Evolutionary conservation across 805 yeast species (phyloP).

Genomic region (Nakazawaea populi): DNA sequence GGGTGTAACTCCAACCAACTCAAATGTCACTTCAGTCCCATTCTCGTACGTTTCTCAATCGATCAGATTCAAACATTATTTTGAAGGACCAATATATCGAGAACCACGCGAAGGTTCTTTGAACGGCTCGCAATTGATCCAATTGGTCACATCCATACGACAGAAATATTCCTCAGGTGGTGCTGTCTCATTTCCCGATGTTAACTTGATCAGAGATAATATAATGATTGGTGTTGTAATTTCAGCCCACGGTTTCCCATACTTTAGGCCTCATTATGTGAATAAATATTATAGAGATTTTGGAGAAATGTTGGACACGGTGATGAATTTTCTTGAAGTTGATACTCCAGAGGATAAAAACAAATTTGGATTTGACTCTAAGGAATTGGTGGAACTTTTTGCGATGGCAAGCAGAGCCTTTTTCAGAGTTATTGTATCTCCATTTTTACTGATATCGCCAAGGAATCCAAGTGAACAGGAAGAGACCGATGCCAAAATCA

Average conservation of each 20-base stretch:
- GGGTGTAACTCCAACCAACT: background rate
- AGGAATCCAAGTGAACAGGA: background rate
- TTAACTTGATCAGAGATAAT: background rate
- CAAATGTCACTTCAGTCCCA: conserved; percentile 1
- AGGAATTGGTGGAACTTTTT: background rate
- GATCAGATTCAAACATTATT: conserved; percentile 2
- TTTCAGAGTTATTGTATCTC: conserved; percentile 1
- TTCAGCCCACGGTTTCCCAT: conserved; percentile 2
- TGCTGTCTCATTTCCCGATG: background rate
- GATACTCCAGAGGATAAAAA: background rate
- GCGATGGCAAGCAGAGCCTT: background rate
- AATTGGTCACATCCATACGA: background rate
- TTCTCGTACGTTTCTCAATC: conserved; percentile 6
- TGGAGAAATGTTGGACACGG: background rate
- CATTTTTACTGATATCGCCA: background rate
- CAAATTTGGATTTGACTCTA: background rate
- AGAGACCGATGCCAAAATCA: background rate
- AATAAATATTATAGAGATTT: conserved; percentile 4
- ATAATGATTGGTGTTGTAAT: background rate
- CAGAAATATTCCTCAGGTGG: background rate
- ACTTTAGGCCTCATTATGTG: conserved; percentile 5
- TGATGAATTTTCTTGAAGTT: background rate
- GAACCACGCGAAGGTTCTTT: background rate
- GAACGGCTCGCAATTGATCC: background rate
- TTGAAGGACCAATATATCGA: background rate